These are phyloP conservation scores for Millerozyma acaciae DNA, from an alignment of 805 yeast genomes.

Conservation along the genomic window DNA sequence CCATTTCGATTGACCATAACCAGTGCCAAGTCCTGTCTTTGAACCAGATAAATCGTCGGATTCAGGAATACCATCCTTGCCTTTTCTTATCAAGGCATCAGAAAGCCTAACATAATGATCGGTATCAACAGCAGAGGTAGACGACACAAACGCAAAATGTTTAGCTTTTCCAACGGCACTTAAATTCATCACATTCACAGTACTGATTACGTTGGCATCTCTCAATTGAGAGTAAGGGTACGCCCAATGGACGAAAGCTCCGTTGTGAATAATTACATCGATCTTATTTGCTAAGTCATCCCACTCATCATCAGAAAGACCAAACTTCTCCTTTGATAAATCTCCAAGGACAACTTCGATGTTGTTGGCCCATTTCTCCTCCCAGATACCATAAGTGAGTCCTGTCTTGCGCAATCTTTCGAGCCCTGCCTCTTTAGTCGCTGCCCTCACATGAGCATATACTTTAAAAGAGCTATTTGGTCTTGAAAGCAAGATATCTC, in stretches of 20 bases:
- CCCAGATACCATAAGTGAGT: conserved; percentile 78
- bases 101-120: conserved; percentile 75
- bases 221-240: conserved; percentile 88
- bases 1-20: conserved; percentile 98
- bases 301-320: conserved; percentile 61
- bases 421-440: conserved; percentile 60
- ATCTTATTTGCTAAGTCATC: conserved; percentile 47
- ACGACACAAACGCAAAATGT: conserved; percentile 84
- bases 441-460: conserved; percentile 90
- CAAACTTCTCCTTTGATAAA: conserved; percentile 69
- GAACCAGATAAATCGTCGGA: conserved; percentile 83
- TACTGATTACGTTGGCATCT: conserved; percentile 88
- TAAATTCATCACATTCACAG: conserved; percentile 76
- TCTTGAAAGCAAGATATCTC: conserved; percentile 65
- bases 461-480: conserved; percentile 50
- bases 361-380: conserved; percentile 50
- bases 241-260: conserved; percentile 99
- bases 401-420: conserved; percentile 75
- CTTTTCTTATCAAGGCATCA: conserved; percentile 61
- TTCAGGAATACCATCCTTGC: conserved; percentile 73
- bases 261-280: conserved; percentile 90
- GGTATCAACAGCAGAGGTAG: conserved; percentile 89
- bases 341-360: conserved; percentile 82
- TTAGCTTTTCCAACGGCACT: conserved; percentile 81
- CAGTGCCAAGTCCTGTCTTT: conserved; percentile 75